Percentiles rank a stretch among this genome's conserved stretches.
phyloP scores from a whole-genome alignment of 2,329 filamentous ascomycete species.

The Annulohypoxylon truncatum region DNA sequence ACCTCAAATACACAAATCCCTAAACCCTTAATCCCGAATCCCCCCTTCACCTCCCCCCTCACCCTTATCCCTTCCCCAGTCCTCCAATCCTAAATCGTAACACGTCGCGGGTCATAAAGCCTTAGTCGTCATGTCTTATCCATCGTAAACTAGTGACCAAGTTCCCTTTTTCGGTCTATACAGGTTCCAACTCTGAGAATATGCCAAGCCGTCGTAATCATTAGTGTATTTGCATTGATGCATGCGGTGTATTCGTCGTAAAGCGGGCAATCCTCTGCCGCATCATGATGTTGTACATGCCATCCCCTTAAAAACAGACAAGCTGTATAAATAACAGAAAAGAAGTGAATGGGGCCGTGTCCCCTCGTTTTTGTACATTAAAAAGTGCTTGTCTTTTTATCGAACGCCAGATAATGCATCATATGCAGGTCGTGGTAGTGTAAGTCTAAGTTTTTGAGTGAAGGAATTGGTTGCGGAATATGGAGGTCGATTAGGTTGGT shows the following conservation, averaged over 20 bases:
- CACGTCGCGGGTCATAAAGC: conserved; percentile 30
- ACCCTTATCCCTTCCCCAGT: neutral
- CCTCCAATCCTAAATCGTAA: conserved; percentile 24
- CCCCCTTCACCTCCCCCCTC: neutral
- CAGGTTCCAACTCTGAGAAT: conserved; percentile 17
- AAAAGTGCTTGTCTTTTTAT: conserved; percentile 11
- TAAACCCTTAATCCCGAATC: neutral
- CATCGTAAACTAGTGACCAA: conserved; percentile 24
- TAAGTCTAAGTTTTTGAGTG: neutral
- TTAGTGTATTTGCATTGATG: conserved; percentile 26
- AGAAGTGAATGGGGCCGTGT: conserved; percentile 15
- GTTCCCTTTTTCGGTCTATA: neutral
- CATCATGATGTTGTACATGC: conserved; percentile 35
- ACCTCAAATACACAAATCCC: conserved; percentile 10
- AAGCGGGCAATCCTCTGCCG: conserved; percentile 17
- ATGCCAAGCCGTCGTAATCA: conserved; percentile 22
- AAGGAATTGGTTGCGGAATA: neutral
- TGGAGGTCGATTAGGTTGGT: conserved; percentile 42
- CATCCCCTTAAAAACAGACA: conserved; percentile 11
- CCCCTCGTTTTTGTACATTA: conserved; percentile 15
- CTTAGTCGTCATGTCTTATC: conserved; percentile 22
- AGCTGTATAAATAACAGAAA: conserved; percentile 29
- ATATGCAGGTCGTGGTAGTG: conserved; percentile 18
- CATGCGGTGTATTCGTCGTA: conserved; percentile 24
- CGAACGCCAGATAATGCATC: conserved; percentile 20